Evolutionary conservation across 2,329 filamentous ascomycete genomes (phyloP).

Genomic region (Dactylella cylindrospora): DNA sequence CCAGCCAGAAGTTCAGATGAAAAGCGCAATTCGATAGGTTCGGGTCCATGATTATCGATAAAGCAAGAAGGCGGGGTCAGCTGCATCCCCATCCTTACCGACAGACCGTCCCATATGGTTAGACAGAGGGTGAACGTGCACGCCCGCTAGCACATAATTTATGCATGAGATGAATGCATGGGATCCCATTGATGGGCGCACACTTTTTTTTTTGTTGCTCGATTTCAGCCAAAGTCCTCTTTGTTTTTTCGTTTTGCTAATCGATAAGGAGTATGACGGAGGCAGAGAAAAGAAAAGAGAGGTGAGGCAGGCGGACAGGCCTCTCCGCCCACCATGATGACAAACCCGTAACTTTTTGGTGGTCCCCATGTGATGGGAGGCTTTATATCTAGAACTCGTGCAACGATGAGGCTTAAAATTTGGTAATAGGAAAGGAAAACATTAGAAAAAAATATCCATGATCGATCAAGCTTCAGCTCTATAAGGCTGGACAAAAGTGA

Average conservation of each 20-base stretch:
- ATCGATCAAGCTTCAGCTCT: too few relatives aligned
- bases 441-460: too few relatives aligned
- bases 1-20: slow-evolving; percentile 42
- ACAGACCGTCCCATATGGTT: too few relatives aligned
- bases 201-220: not conserved
- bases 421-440: too few relatives aligned
- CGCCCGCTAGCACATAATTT: too few relatives aligned
- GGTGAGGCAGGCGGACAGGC: not conserved
- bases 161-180: slow-evolving; percentile 41
- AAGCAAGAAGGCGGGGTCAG: slow-evolving; percentile 42
- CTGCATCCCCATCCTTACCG: slow-evolving; percentile 35
- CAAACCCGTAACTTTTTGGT: too few relatives aligned
- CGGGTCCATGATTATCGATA: slow-evolving; percentile 27
- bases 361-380: slow-evolving; percentile 19
- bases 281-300: not conserved
- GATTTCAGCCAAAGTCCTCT: slow-evolving; percentile 5
- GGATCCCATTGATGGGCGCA: too few relatives aligned
- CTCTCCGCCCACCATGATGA: too few relatives aligned
- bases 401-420: slow-evolving; percentile 11
- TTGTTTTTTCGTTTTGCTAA: slow-evolving; percentile 10
- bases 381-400: not conserved
- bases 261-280: slow-evolving; percentile 10
- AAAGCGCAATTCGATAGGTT: slow-evolving; percentile 38
- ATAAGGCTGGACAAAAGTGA: slow-evolving; percentile 8
- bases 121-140: too few relatives aligned